Conservation (phyloP, 1,284 basidiomycete genomes). For the Tilletia indica region DNA sequence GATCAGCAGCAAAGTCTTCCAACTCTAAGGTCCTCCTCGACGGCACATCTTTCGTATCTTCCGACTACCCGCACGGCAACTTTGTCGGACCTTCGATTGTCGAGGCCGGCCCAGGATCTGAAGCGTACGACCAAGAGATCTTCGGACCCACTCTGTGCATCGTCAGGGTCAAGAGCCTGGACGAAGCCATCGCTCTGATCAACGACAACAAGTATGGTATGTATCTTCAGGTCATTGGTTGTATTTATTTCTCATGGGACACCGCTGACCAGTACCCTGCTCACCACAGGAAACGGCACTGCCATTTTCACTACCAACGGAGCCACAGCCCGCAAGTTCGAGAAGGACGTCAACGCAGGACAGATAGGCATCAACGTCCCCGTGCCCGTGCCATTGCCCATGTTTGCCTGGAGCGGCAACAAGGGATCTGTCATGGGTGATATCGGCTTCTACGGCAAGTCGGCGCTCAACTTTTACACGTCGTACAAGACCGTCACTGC, state of each 20-base stretch:
- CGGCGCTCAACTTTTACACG: slow-evolving; percentile 47
- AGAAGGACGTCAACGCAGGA: slow-evolving; percentile 82
- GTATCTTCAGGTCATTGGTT: background rate
- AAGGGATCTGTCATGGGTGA: slow-evolving; percentile 80
- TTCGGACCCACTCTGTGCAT: slow-evolving; percentile 88
- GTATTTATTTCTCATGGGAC: no score
- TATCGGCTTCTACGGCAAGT: slow-evolving; percentile 48
- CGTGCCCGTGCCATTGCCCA: slow-evolving; percentile 74
- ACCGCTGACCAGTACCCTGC: background rate
- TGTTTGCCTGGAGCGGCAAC: slow-evolving; percentile 91
- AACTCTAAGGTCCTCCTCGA: slow-evolving; percentile 87
- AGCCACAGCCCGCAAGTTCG: slow-evolving; percentile 91
- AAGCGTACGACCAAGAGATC: slow-evolving; percentile 78
- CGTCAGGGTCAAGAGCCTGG: slow-evolving; percentile 77
- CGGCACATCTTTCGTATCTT: slow-evolving; percentile 70
- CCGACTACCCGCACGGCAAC: slow-evolving; percentile 83
- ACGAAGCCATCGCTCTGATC: slow-evolving; percentile 85
- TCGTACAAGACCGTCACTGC: slow-evolving; percentile 40
- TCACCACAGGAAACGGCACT: slow-evolving; percentile 72
- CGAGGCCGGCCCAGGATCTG: slow-evolving; percentile 78
- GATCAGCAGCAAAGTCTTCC: slow-evolving; percentile 71
- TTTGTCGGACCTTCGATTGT: slow-evolving; percentile 93
- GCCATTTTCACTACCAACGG: slow-evolving; percentile 96
- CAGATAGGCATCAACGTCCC: slow-evolving; percentile 81
- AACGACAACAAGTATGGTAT: slow-evolving; percentile 68